Evolutionary conservation across 2,329 filamentous ascomycete species (phyloP).

Genomic region (Penicillium corylophilum): DNA sequence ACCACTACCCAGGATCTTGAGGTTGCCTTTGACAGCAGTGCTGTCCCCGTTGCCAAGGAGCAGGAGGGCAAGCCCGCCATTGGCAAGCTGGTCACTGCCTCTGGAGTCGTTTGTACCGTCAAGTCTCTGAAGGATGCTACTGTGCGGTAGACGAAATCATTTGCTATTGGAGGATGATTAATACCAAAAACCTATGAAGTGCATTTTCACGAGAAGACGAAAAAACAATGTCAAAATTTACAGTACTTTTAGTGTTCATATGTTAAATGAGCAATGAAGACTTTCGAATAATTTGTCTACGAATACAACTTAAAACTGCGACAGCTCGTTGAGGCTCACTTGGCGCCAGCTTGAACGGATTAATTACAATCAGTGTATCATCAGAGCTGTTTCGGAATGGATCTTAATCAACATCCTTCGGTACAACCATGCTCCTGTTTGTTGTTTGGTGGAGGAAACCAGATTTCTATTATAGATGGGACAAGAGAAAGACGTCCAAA

Average conservation of each 20-base stretch:
- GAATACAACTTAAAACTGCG: too few relatives aligned
- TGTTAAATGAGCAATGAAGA: conserved; percentile 12
- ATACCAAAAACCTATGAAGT: conserved; percentile 11
- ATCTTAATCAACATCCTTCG: too few relatives aligned
- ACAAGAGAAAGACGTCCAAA: too few relatives aligned
- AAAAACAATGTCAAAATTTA: neutral
- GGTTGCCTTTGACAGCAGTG: conserved; percentile 80
- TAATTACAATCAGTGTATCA: too few relatives aligned
- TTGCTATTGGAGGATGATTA: conserved; percentile 13
- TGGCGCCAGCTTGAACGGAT: too few relatives aligned
- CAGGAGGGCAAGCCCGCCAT: conserved; percentile 57
- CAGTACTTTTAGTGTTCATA: conserved; percentile 3
- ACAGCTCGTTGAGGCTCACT: too few relatives aligned
- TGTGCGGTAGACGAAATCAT: conserved; percentile 63
- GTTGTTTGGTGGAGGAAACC: too few relatives aligned
- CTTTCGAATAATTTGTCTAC: neutral
- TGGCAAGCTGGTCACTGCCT: conserved; percentile 69
- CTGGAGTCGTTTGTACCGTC: conserved; percentile 79
- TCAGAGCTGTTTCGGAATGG: too few relatives aligned
- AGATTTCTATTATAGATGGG: too few relatives aligned
- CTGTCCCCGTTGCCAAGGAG: conserved; percentile 72
- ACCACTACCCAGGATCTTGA: conserved; percentile 78
- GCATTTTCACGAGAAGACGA: conserved; percentile 15
- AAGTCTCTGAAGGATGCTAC: conserved; percentile 75
- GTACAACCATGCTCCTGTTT: too few relatives aligned